A percentile compares a stretch with the other conserved stretches of the same genome.
Conservation (phyloP, 345 rosid genomes). For the Aquilaria malaccensis region DNA sequence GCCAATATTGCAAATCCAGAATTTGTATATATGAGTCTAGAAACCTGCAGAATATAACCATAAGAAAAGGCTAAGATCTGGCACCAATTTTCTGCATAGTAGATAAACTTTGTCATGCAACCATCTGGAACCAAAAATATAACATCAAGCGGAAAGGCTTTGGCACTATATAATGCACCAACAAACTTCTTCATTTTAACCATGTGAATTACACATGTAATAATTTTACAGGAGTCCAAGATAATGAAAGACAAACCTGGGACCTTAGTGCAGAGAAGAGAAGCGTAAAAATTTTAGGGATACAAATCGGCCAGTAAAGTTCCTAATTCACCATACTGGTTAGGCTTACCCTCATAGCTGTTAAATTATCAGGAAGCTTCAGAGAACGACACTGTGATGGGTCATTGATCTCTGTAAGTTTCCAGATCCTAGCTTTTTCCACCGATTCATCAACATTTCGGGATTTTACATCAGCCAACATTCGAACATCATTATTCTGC, state of each 20-base stretch:
- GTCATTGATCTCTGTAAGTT: constrained; percentile 69
- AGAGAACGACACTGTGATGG: constrained; percentile 61
- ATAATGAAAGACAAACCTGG: no score
- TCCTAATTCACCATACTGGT: no score
- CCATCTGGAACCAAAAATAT: no score
- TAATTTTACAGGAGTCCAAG: no score
- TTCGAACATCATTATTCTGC: constrained; percentile 45
- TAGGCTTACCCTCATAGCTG: constrained; percentile 48
- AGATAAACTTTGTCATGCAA: no score
- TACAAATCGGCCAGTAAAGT: no score
- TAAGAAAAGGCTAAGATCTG: no score
- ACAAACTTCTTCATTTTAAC: neutral
- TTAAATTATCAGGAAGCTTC: constrained; percentile 54
- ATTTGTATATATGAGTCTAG: constrained; percentile 71
- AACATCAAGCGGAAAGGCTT: no score
- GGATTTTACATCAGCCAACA: constrained; percentile 56
- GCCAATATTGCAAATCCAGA: constrained; percentile 74
- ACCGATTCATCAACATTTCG: constrained; percentile 48
- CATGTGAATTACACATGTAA: no score
- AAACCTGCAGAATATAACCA: constrained; percentile 36
- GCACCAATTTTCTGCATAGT: no score
- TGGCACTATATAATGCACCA: neutral
- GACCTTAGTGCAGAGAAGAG: no score
- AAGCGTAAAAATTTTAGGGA: no score
- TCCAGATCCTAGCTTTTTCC: constrained; percentile 62